A percentile compares a stretch with the other conserved stretches of the same genome.
These are phyloP conservation scores for Ehretia macrophylla DNA, from an alignment of 257 asterid species.

Conservation along the genomic window DNA sequence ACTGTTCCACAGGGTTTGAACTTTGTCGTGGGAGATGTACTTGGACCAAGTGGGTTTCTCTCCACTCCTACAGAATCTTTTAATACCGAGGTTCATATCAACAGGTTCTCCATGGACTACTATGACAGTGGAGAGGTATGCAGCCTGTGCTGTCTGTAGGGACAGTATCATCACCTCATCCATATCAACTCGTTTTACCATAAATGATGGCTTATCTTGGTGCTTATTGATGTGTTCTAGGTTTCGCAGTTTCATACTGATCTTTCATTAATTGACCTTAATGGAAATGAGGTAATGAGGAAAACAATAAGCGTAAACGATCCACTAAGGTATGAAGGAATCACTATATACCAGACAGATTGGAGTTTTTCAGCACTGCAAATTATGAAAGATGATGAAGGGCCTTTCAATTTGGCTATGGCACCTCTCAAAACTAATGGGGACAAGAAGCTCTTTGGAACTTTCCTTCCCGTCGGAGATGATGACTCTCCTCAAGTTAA, in stretches of 20 bases:
- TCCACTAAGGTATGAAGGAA: slow-evolving; percentile 80
- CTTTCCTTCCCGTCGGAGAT: slow-evolving; percentile 67
- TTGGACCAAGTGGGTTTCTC: slow-evolving; percentile 56
- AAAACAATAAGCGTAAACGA: slow-evolving; percentile 83
- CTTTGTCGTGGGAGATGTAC: slow-evolving; percentile 69
- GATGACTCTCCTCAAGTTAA: slow-evolving; percentile 49
- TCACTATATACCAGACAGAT: slow-evolving; percentile 57
- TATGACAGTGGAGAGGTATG: slow-evolving; percentile 84
- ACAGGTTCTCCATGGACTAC: slow-evolving; percentile 73
- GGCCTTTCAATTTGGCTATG: slow-evolving; percentile 92
- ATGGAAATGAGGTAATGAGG: slow-evolving; percentile 84
- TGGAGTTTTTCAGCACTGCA: slow-evolving; percentile 82
- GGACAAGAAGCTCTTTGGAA: slow-evolving; percentile 88
- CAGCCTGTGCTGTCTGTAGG: background rate
- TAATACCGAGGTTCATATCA: slow-evolving; percentile 79
- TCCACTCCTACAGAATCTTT: slow-evolving; percentile 78
- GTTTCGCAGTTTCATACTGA: slow-evolving; percentile 84
- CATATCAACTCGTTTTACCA: slow-evolving; percentile 26
- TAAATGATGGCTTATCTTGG: slow-evolving; percentile 30
- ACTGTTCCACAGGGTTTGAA: slow-evolving; percentile 85
- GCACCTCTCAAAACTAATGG: slow-evolving; percentile 78
- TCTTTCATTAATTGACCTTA: slow-evolving; percentile 69
- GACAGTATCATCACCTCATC: background rate
- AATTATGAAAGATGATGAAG: slow-evolving; percentile 69
- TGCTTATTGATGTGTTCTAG: slow-evolving; percentile 32